Evolutionary conservation across 345 rosid species (phyloP).

Genomic region (Eucalyptus cloeziana): DNA sequence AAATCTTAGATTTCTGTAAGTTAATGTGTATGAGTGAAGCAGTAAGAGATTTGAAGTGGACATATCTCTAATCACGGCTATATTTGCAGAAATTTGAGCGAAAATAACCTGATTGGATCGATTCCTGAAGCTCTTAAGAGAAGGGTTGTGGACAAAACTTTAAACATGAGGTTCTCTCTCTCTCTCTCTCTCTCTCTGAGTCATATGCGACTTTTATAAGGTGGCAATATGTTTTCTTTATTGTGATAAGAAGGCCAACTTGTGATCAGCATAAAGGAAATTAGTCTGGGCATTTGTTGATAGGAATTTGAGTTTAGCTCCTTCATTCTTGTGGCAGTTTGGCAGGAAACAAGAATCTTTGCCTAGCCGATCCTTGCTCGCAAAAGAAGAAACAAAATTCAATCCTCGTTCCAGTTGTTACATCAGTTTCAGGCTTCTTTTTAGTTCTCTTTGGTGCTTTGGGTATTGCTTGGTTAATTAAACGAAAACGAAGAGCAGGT

Average conservation of each 20-base stretch:
- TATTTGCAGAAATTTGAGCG: constrained; percentile 18
- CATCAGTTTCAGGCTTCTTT: background rate
- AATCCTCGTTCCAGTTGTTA: background rate
- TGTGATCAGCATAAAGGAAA: fast-evolving
- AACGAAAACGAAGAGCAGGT: background rate
- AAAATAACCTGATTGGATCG: constrained; percentile 26
- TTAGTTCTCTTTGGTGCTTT: background rate
- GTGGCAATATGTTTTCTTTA: background rate
- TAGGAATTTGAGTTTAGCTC: background rate
- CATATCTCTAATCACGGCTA: fast-evolving
- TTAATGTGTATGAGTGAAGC: background rate
- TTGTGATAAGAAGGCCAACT: no score
- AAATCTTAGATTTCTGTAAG: constrained; percentile 35
- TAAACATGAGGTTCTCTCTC: background rate
- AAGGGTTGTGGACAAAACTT: constrained; percentile 4
- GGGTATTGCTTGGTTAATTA: background rate
- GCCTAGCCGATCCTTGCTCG: background rate
- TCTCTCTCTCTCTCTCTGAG: background rate
- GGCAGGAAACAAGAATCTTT: constrained; percentile 20
- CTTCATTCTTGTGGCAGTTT: constrained; percentile 1
- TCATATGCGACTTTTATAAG: background rate
- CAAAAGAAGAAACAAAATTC: background rate
- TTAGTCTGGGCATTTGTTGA: background rate
- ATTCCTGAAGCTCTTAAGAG: constrained; percentile 18
- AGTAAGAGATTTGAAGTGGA: background rate